These are phyloP conservation scores for Gynostemma pentaphyllum DNA, from an alignment of 306 rosid genomes.

Conservation along the genomic window DNA sequence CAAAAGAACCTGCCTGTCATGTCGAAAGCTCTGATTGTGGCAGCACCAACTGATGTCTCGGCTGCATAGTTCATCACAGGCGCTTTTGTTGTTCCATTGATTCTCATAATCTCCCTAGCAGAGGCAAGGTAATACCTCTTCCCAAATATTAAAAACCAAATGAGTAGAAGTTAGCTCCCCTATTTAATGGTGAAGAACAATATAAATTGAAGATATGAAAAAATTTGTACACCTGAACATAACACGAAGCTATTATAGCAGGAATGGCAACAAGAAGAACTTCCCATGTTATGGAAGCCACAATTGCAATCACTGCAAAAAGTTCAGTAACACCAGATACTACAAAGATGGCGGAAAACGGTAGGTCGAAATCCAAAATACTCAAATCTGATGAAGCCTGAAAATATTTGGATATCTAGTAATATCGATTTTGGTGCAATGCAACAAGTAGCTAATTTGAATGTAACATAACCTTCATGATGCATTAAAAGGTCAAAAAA, in stretches of 20 bases:
- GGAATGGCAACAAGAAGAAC: constrained; percentile 56
- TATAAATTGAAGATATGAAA: not conserved
- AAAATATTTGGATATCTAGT: constrained; percentile 4
- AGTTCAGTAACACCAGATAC: constrained; percentile 23
- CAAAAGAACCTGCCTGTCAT: constrained; percentile 39
- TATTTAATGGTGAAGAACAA: not conserved
- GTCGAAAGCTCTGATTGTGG: constrained; percentile 64
- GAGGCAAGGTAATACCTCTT: constrained; percentile 69
- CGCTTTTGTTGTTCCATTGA: constrained; percentile 88
- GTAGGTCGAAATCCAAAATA: constrained; percentile 62
- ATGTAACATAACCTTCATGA: constrained; percentile 1
- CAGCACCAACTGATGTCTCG: constrained; percentile 72
- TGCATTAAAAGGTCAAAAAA: not conserved
- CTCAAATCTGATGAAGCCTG: constrained; percentile 88
- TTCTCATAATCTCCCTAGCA: constrained; percentile 59
- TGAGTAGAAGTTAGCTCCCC: not conserved
- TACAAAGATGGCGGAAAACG: constrained; percentile 35
- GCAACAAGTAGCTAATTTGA: not conserved
- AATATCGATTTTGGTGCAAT: not conserved
- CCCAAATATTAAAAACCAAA: not conserved
- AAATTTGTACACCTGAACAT: constrained; percentile 33
- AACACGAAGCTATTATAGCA: constrained; percentile 35
- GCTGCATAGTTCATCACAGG: constrained; percentile 67
- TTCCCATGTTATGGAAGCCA: constrained; percentile 75
- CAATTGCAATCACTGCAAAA: constrained; percentile 25